Base-by-base conservation (phyloP, 2,329 filamentous ascomycete species). In the Colletotrichum phormii region DNA sequence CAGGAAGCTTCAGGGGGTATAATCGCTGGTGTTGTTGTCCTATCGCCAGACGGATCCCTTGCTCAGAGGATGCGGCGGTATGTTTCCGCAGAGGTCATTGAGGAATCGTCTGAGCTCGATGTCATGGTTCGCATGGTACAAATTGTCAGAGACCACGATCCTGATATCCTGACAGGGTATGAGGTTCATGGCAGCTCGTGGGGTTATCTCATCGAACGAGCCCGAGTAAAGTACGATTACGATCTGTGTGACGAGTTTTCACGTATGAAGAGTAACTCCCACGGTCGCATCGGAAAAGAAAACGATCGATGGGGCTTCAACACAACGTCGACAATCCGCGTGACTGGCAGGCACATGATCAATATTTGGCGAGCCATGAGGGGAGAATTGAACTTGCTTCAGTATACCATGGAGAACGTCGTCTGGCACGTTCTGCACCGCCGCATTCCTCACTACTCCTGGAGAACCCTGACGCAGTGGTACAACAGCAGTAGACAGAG, bases 331-430 rank as follows among this genome's bases (percentile, higher is more conserved):
- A 96, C 94, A 3, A 95, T 98, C 76, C 91, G 92, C 69, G 90
- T 99, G n/a, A 98, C 95, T 0, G 97, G 97, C 5, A 89, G 97
- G 74, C 96, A 98, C 80, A 95, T 97, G 88, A 95, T 99, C 84
- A 98, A 98, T 77, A 93, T 98, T 58, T 98, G 97, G 95, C 90
- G 96, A 77, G 95, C 95, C 0, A 98, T 99, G 95, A 90, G 95
- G 71, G 90, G 92, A n/a, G 96, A 98, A 82, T 84, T 99, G 33
- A 97, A 95, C 76, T 85, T 99, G 33, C 87, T 98, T 12, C 95
- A 98, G 79, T 98, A 99, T 79, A 98, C 94, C 0, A 93, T 98
- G 90, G 97, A 98, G 81, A 98, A 98, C 78, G 94, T 98, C 4
- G 94, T 91, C 0, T 98, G 97, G 85, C 95, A 98, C 82, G 82